Evolutionary conservation across 768 basidiomycete genomes (phyloP), one percentile per base, ranked within the genome.

Genomic region (Lactifluus piperatus): DNA sequence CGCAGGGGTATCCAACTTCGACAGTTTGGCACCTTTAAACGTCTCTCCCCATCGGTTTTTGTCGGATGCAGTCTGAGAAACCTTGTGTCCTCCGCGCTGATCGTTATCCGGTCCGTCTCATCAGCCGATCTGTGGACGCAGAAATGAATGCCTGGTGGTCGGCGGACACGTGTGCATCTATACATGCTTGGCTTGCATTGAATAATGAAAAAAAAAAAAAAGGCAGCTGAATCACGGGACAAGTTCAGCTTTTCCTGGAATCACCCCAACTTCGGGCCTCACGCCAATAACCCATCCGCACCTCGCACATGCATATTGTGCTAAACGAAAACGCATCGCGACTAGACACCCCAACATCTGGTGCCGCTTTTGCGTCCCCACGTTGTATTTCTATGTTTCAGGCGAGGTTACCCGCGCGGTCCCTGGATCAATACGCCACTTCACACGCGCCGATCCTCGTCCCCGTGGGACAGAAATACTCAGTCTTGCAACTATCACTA

Each of bases 101-200:
- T 56, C 60, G 50, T 54, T 48, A 30, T 43, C 54, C 59, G n/a
- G 30, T 56, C 34, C 34, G 41, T 60, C 54, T 51, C 55, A 56
- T 56, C 54, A 46, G 54, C 50, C 54, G 55, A 56, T 61, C 60
- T 56, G 34, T 50, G 36, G 9, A 55, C 48, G 53, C 53, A 50
- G n/a, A 59, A 54, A 55, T 60, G 58, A 60, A 55, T 37, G 32
- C 53, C 48, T 60, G 54, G 54, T 37, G 58, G 48, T 44, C 48
- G 39, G n/a, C 53, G 24, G 47, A 44, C 58, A 60, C 58, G 58
- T 60, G 46, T 41, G 27, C 47, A 24, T 39, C 29, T 56, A 48
- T 59, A n/a, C 52, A 52, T 51, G 37, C 37, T 49, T 27, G 26
- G 9, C n/a, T 58, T 32, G 18, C n/a, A 27, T 43, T 27, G 4